Evolutionary conservation across 73 alveolate species (phyloP).

Genomic region (Blepharisma stoltei): DNA sequence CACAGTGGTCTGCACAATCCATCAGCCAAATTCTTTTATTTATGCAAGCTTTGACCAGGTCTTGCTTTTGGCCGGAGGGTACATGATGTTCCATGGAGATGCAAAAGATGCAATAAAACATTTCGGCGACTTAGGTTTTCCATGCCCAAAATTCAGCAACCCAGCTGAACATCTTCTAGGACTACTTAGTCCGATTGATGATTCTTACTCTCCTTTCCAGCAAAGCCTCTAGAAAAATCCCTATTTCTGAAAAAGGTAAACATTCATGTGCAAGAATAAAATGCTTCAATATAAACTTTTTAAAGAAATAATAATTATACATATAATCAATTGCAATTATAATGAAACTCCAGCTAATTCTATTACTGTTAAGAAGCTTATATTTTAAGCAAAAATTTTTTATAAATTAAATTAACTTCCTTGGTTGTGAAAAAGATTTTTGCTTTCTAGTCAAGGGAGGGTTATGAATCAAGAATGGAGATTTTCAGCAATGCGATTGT

Average conservation of each 20-base stretch:
- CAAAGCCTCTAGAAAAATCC: background rate
- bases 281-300: background rate
- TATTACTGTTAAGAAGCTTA: no score
- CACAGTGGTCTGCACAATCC: slow-evolving; percentile 15
- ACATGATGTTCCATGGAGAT: slow-evolving; percentile 21
- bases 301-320: no score
- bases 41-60: slow-evolving; percentile 21
- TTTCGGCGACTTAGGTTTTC: background rate
- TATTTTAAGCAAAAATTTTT: no score
- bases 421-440: no score
- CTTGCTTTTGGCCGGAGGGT: background rate
- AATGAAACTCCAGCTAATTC: background rate
- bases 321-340: background rate
- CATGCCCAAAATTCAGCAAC: background rate
- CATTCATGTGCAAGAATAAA: background rate
- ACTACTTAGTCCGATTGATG: background rate
- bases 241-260: no score
- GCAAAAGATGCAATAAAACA: slow-evolving; percentile 10
- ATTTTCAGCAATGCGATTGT: background rate
- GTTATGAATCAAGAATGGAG: background rate
- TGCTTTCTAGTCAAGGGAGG: no score
- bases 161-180: slow-evolving; percentile 21
- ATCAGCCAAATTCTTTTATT: slow-evolving; percentile 29
- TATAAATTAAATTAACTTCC: no score
- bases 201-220: no score